A percentile compares a stretch with the other conserved stretches of the same genome.
phyloP scores from a whole-genome alignment of 176 grass and related monocot species.

The barley (Hordeum vulgare) region DNA sequence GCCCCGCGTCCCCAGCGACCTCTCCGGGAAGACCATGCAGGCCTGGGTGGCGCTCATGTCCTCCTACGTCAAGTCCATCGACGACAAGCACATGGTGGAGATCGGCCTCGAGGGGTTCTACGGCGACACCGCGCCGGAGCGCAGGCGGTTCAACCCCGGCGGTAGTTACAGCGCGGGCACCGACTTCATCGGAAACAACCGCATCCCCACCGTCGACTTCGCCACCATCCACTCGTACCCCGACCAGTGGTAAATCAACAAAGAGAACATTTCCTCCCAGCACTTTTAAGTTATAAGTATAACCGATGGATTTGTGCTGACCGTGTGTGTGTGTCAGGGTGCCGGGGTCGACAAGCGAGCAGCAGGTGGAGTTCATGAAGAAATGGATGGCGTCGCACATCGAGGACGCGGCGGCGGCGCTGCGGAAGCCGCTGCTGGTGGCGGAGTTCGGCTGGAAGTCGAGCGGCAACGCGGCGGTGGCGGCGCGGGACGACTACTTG shows the following conservation, averaged over 20 bases:
- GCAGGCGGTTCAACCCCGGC: slow-evolving; percentile 40
- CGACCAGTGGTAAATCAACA: not conserved
- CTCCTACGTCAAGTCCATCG: slow-evolving; percentile 64
- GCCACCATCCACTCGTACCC: slow-evolving; percentile 14
- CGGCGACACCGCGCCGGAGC: slow-evolving; percentile 43
- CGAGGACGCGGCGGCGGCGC: not conserved
- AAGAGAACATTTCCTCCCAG: too few relatives aligned
- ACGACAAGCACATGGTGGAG: slow-evolving; percentile 72
- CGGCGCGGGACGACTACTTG: not conserved
- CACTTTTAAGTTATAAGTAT: too few relatives aligned
- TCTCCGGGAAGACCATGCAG: slow-evolving; percentile 47
- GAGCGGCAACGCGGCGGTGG: not conserved
- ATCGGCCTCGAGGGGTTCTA: slow-evolving; percentile 84
- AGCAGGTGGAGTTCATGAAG: not conserved
- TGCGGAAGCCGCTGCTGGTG: not conserved
- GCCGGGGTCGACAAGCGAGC: not conserved
- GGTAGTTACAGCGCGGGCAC: slow-evolving; percentile 49
- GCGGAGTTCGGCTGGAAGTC: not conserved
- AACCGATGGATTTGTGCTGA: too few relatives aligned
- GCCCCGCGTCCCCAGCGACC: slow-evolving; percentile 62
- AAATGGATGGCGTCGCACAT: not conserved
- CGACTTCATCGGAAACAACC: slow-evolving; percentile 76
- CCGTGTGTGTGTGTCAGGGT: not conserved
- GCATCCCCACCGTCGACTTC: slow-evolving; percentile 53
- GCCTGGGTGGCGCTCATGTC: slow-evolving; percentile 69